A percentile compares a stretch with the other conserved stretches of the same genome.
Evolutionary conservation across 768 basidiomycete genomes (phyloP).

Genomic region (Suillus variegatus): DNA sequence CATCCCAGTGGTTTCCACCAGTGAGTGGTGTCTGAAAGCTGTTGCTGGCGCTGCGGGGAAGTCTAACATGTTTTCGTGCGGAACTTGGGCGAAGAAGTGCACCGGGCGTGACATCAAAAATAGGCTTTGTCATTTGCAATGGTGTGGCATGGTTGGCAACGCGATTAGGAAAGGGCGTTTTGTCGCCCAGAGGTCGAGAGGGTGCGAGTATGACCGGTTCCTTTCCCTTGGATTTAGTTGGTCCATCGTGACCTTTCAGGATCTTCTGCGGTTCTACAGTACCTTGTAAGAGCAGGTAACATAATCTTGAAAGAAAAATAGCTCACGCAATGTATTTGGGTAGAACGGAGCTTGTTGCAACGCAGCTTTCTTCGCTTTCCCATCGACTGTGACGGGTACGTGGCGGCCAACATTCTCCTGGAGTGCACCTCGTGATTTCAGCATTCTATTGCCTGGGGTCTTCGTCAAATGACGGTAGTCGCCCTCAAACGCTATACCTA

Average conservation of each 20-base stretch:
- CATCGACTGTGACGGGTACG: constrained; percentile 42
- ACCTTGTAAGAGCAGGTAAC: background rate
- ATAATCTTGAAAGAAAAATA: too few relatives aligned
- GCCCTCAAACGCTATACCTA: constrained; percentile 26
- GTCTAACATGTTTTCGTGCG: constrained; percentile 60
- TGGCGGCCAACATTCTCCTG: constrained; percentile 53
- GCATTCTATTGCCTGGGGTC: constrained; percentile 55
- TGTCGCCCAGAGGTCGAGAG: constrained; percentile 64
- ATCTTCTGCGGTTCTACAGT: background rate
- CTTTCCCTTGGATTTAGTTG: constrained; percentile 20
- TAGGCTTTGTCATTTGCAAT: constrained; percentile 27
- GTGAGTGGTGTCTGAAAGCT: constrained; percentile 68
- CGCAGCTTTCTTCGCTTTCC: constrained; percentile 43
- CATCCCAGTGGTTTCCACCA: constrained; percentile 73
- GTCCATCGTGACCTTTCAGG: background rate
- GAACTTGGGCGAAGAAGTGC: constrained; percentile 63
- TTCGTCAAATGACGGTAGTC: constrained; percentile 36
- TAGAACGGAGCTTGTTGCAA: constrained; percentile 38
- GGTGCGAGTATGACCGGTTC: constrained; percentile 18
- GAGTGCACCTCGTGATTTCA: constrained; percentile 37
- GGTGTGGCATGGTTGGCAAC: constrained; percentile 23
- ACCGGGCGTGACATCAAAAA: constrained; percentile 23
- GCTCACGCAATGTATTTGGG: constrained; percentile 31
- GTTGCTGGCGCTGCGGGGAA: constrained; percentile 50
- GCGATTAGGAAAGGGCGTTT: constrained; percentile 77